phyloP scores from a whole-genome alignment of 257 asterid species.

The Schizonepeta tenuifolia region DNA sequence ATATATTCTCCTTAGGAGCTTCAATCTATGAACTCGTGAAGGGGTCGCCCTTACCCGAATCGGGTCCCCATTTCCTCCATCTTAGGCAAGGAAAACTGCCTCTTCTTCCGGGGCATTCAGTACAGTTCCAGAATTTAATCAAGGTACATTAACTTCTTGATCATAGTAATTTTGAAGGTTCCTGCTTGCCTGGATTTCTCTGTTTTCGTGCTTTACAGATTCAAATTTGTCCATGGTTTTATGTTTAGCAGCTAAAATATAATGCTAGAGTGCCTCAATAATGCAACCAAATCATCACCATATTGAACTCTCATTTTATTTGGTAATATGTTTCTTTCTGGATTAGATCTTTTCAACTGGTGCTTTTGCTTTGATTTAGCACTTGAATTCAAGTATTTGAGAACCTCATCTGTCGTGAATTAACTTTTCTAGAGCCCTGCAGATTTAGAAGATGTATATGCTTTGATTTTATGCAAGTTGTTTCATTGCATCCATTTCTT shows the following conservation, averaged over 20 bases:
- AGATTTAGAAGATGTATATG: neutral
- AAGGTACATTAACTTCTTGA: slow-evolving; percentile 54
- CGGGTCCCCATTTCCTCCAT: slow-evolving; percentile 74
- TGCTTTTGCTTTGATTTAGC: neutral
- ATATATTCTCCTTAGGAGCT: slow-evolving; percentile 90
- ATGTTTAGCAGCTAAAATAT: neutral
- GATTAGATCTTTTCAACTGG: neutral
- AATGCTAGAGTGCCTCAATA: neutral
- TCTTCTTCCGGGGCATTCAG: slow-evolving; percentile 90
- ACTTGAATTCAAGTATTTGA: neutral
- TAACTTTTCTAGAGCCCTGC: too few species aligned
- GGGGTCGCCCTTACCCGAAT: slow-evolving; percentile 73
- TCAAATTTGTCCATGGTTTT: neutral
- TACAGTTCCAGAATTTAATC: slow-evolving; percentile 87
- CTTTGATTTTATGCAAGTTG: neutral
- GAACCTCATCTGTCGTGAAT: neutral
- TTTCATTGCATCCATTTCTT: neutral
- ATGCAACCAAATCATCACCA: neutral
- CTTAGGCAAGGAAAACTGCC: slow-evolving; percentile 86
- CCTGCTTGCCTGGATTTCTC: neutral
- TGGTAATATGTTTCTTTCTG: neutral
- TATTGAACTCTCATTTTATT: too few species aligned
- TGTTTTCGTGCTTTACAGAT: neutral
- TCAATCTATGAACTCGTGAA: slow-evolving; percentile 79
- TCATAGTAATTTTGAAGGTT: slow-evolving; percentile 15